Percentiles rank a stretch among this genome's conserved stretches.
phyloP scores from a whole-genome alignment of 1,139 yeast genomes.

The Zygosaccharomyces pseudobailii region DNA sequence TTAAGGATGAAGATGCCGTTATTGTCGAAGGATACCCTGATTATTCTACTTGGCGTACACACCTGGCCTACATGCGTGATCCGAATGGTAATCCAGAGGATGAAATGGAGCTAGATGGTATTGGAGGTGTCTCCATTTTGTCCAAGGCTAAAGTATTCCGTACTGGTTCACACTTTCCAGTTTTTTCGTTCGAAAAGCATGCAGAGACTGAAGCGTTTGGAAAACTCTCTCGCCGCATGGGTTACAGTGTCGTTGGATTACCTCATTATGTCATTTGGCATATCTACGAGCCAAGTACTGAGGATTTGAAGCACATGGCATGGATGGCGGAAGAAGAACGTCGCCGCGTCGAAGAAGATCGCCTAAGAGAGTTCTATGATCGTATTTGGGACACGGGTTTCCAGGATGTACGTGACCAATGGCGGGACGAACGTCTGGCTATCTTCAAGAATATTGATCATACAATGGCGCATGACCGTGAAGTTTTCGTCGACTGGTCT shows the following conservation, averaged over 20 bases:
- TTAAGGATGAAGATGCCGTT: conserved; percentile 75
- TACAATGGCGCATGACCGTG: conserved; percentile 32
- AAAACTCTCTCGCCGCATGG: conserved; percentile 76
- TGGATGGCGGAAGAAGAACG: conserved; percentile 95
- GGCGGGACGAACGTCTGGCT: conserved; percentile 62
- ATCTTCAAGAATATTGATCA: conserved; percentile 71
- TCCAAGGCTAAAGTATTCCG: conserved; percentile 78
- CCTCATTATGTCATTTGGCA: conserved; percentile 94
- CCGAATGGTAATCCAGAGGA: conserved; percentile 83
- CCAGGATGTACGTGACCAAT: conserved; percentile 61
- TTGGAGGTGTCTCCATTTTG: conserved; percentile 84
- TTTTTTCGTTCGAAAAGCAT: conserved; percentile 82
- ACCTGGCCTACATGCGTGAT: conserved; percentile 79
- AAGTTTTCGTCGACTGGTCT: conserved; percentile 58
- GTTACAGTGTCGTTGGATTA: conserved; percentile 72
- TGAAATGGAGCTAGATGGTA: conserved; percentile 85
- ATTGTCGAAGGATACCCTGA: conserved; percentile 91
- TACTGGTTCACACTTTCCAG: conserved; percentile 82
- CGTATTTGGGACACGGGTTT: conserved; percentile 74
- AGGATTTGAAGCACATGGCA: conserved; percentile 88
- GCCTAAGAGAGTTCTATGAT: conserved; percentile 63
- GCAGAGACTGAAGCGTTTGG: conserved; percentile 96
- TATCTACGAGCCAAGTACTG: conserved; percentile 82
- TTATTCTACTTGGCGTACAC: conserved; percentile 91
- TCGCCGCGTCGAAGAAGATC: conserved; percentile 62